phyloP scores from a whole-genome alignment of 2,329 filamentous ascomycete species.

The Colletotrichum euphorbiae region DNA sequence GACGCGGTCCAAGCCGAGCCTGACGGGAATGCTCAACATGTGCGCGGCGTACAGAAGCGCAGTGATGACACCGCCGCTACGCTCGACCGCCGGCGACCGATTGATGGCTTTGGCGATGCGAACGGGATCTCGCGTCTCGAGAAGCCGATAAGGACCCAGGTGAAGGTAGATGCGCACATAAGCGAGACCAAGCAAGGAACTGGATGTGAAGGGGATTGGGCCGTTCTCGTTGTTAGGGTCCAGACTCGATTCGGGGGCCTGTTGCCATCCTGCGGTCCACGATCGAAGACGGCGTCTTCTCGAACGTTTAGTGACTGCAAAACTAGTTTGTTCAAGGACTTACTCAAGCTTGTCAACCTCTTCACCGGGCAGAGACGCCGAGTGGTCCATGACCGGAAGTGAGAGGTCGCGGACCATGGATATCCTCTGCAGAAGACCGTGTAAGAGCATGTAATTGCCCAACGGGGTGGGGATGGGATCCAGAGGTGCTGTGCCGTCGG shows the following conservation, averaged over 20 bases:
- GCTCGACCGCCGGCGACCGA: constrained; percentile 54
- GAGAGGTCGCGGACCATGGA: constrained; percentile 53
- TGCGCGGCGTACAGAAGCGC: constrained; percentile 66
- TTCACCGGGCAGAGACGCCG: constrained; percentile 48
- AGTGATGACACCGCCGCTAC: constrained; percentile 60
- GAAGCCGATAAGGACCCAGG: constrained; percentile 55
- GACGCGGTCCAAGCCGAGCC: constrained; percentile 65
- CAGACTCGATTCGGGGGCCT: constrained; percentile 52
- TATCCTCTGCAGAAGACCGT: constrained; percentile 52
- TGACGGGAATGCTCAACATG: constrained; percentile 66
- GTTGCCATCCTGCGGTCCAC: constrained; percentile 54
- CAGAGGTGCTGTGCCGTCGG: constrained; percentile 45
- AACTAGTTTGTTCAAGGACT: constrained; percentile 17
- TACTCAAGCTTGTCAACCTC: constrained; percentile 53
- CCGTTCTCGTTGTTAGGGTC: constrained; percentile 56
- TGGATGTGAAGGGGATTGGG: constrained; percentile 57
- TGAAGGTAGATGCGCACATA: constrained; percentile 60
- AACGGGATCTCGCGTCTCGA: constrained; percentile 56
- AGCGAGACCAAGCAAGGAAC: constrained; percentile 57
- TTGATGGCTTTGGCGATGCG: constrained; percentile 54
- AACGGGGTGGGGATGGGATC: constrained; percentile 52
- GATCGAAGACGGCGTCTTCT: constrained; percentile 50
- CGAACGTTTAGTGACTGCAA: not conserved
- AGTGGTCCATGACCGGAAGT: constrained; percentile 48
- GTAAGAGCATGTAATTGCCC: constrained; percentile 52